These are phyloP conservation scores for Phytophthora palmivora DNA, from an alignment of 352 stramenopile genomes.

Conservation along the genomic window DNA sequence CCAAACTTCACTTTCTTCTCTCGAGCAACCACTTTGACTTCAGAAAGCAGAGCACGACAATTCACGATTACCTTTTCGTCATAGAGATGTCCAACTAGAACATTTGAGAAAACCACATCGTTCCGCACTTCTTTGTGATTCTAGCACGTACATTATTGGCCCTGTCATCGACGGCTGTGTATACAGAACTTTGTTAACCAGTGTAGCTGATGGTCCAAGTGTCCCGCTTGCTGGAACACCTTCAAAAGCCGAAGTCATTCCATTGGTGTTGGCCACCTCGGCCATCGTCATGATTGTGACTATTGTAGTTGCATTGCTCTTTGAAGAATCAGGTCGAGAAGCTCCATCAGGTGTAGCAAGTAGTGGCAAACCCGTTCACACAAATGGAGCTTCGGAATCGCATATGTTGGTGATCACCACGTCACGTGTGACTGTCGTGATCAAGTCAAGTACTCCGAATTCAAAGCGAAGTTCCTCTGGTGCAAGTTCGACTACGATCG, in stretches of 20 bases:
- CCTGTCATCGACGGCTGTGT: conserved; percentile 41
- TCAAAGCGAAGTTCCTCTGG: conserved; percentile 68
- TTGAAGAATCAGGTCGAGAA: conserved; percentile 58
- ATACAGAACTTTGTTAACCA: conserved; percentile 64
- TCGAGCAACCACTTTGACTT: conserved; percentile 60
- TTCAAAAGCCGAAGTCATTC: conserved; percentile 46
- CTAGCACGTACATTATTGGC: conserved; percentile 9
- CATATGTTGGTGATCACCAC: conserved; percentile 91
- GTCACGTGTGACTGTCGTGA: conserved; percentile 55
- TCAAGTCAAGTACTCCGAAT: conserved; percentile 73
- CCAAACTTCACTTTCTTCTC: conserved; percentile 89
- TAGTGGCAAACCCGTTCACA: conserved; percentile 55
- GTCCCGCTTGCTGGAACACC: conserved; percentile 54
- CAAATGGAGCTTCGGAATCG: conserved; percentile 88
- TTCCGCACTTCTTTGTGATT: conserved; percentile 19
- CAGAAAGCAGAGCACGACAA: conserved; percentile 59
- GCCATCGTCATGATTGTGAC: conserved; percentile 23
- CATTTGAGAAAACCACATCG: conserved; percentile 44
- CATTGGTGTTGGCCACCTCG: conserved; percentile 20
- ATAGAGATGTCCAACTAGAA: conserved; percentile 66
- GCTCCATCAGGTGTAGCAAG: conserved; percentile 26
- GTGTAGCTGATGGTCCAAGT: conserved; percentile 38
- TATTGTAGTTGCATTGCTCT: conserved; percentile 52
- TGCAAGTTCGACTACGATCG: conserved; percentile 84
- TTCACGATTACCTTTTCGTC: conserved; percentile 47